Base-by-base conservation (phyloP, 176 grass and related monocot species). In the Paspalum vaginatum region DNA sequence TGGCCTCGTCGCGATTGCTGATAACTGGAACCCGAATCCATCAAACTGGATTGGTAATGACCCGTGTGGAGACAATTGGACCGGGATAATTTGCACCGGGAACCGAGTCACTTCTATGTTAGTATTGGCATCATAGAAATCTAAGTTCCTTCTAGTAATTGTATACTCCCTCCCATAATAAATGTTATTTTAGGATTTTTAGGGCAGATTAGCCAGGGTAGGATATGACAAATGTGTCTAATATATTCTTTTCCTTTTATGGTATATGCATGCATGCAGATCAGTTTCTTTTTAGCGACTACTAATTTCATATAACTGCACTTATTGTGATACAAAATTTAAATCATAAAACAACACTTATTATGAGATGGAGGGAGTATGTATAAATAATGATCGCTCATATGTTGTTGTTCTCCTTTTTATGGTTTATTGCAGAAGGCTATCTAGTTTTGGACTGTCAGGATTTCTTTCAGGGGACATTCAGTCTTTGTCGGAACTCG, bases 391-490 rank as follows among this genome's bases (percentile, higher is more conserved):
- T 65, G 0, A 25, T 58, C 5, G 37, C 44, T 73, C 26, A 68
- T 68, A 0, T 59, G 56, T 16, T 46, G 20, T 48, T 85, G 11
- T 69, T 68, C n/a, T 66, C 9, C 20, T 43, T 22, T 65, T 25
- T 56, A 9, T 85, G 64, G 52, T 83, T 76, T 59, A 8, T 25
- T 81, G 37, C 81, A 94, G 89, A 91, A 63, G 62, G 80, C 83
- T 94, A 2, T 85, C 91, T 72, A 97, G 87, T 62, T 53, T 92
- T 0, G 85, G 89, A 86, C 10, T 97, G 60, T 74, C 68, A 15
- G 94, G 94, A 12, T 88, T 50, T 14, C 73, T 97, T 79, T 88
- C 91, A 12, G 94, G 94, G 65, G 94, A 97, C 9, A 90, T 97
- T 65, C 72, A 88, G 10, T 74, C 40, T 69, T 54, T 97, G 56